These are phyloP conservation scores for Scheffersomyces stipitis DNA, from an alignment of 805 yeast genomes.

Conservation along the genomic window DNA sequence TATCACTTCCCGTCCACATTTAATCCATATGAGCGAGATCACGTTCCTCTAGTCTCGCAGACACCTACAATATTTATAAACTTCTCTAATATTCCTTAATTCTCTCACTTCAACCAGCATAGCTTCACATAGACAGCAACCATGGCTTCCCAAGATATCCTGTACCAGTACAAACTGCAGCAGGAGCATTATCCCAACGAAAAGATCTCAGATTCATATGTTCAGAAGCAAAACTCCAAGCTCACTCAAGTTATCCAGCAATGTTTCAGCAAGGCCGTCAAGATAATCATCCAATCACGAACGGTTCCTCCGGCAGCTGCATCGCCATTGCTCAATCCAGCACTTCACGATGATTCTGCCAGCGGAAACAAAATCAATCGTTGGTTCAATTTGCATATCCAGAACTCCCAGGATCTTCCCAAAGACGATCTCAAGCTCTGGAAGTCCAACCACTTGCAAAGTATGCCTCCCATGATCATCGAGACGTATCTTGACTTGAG, in stretches of 20 bases:
- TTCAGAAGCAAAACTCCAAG: constrained; percentile 29
- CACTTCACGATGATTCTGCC: constrained; percentile 11
- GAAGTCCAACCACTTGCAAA: constrained; percentile 46
- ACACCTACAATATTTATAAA: no score
- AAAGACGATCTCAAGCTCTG: constrained; percentile 65
- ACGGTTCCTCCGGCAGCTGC: constrained; percentile 20
- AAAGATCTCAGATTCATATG: constrained; percentile 6
- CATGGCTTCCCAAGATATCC: no score
- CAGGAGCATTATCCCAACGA: not conserved
- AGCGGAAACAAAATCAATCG: constrained; percentile 41
- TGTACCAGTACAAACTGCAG: not conserved
- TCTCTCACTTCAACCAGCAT: no score
- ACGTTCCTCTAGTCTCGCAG: no score
- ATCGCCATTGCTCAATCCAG: constrained; percentile 6
- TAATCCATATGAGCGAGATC: no score
- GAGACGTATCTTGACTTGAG: constrained; percentile 79
- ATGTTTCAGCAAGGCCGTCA: constrained; percentile 65
- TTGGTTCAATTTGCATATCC: constrained; percentile 63
- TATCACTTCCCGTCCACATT: no score
- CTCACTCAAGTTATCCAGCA: constrained; percentile 50
- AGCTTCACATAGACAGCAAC: no score
- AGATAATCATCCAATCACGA: constrained; percentile 53
- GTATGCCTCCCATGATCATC: constrained; percentile 78
- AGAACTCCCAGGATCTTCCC: constrained; percentile 27
- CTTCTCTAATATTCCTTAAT: no score